These are phyloP conservation scores for Botrytis hyacinthi DNA, from an alignment of 2,329 filamentous ascomycete species.

Conservation along the genomic window DNA sequence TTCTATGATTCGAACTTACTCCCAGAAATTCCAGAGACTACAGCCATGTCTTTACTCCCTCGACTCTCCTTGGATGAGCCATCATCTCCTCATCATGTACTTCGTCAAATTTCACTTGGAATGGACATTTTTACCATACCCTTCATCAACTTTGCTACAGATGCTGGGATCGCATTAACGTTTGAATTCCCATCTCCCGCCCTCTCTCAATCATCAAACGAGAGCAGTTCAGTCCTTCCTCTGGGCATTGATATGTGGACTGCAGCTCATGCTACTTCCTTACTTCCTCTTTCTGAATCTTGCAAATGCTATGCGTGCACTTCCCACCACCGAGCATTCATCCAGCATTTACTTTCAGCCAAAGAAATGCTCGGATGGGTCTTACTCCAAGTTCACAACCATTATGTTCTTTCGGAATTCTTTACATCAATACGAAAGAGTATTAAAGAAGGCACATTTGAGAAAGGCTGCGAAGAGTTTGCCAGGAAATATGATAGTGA, in stretches of 20 bases:
- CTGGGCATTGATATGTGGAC: slow-evolving; percentile 81
- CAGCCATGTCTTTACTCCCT: slow-evolving; percentile 59
- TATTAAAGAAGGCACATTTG: slow-evolving; percentile 61
- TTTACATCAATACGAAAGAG: slow-evolving; percentile 67
- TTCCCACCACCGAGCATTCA: slow-evolving; percentile 79
- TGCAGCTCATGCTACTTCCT: slow-evolving; percentile 56
- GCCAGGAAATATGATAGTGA: slow-evolving; percentile 60
- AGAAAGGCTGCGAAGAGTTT: slow-evolving; percentile 48
- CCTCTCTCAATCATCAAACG: slow-evolving; percentile 7
- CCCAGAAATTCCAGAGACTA: slow-evolving; percentile 59
- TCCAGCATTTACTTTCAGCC: slow-evolving; percentile 82
- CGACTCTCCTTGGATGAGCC: slow-evolving; percentile 72
- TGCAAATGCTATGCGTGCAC: slow-evolving; percentile 84
- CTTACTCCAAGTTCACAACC: slow-evolving; percentile 88
- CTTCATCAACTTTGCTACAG: slow-evolving; percentile 71
- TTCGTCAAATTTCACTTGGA: slow-evolving; percentile 73
- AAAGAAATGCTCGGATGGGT: slow-evolving; percentile 98
- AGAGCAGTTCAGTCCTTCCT: slow-evolving; percentile 41
- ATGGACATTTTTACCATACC: slow-evolving; percentile 77
- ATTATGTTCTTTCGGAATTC: slow-evolving; percentile 68
- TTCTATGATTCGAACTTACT: slow-evolving; percentile 74
- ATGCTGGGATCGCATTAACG: slow-evolving; percentile 78
- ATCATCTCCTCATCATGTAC: slow-evolving; percentile 69
- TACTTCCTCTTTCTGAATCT: slow-evolving; percentile 57
- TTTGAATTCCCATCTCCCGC: slow-evolving; percentile 66